A percentile compares a stretch with the other conserved stretches of the same genome.
These are phyloP conservation scores for Cercospora janseana DNA, from an alignment of 2,329 filamentous ascomycete species.

Conservation along the genomic window DNA sequence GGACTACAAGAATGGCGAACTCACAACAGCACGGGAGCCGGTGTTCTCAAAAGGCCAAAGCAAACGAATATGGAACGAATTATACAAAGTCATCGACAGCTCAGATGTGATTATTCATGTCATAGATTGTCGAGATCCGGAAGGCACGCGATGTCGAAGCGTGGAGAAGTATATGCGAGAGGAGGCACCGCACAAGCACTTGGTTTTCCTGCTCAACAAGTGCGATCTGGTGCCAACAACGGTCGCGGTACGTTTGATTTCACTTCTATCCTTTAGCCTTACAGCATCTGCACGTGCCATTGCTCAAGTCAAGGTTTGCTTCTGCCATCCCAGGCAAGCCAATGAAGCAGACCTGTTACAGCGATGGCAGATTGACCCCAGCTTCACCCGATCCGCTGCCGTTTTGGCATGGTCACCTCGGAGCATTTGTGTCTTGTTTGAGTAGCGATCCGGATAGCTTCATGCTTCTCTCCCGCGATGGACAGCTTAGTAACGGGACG, in stretches of 20 bases:
- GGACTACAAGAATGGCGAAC: slow-evolving; percentile 36
- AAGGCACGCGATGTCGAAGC: slow-evolving; percentile 84
- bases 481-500: slow-evolving; percentile 99
- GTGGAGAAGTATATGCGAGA: slow-evolving; percentile 91
- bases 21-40: slow-evolving; percentile 55
- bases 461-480: slow-evolving; percentile 62
- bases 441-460: slow-evolving; percentile 87
- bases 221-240: slow-evolving; percentile 88
- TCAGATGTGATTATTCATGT: slow-evolving; percentile 96
- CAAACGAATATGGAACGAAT: slow-evolving; percentile 95
- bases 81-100: slow-evolving; percentile 88
- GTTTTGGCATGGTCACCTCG: slow-evolving; percentile 82
- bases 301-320: slow-evolving; percentile 86
- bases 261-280: slow-evolving; percentile 13
- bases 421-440: slow-evolving; percentile 78
- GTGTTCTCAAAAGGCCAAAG: slow-evolving; percentile 94
- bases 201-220: slow-evolving; percentile 87
- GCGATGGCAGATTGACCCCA: slow-evolving; percentile 89
- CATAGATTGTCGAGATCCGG: slow-evolving; percentile 81
- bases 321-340: slow-evolving; percentile 57
- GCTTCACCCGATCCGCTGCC: slow-evolving; percentile 67
- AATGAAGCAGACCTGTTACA: slow-evolving; percentile 95
- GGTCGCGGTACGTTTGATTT: slow-evolving; percentile 77
- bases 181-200: slow-evolving; percentile 93
- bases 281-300: slow-evolving; percentile 50